phyloP scores from a whole-genome alignment of 306 rosid genomes.

The Datisca glomerata region DNA sequence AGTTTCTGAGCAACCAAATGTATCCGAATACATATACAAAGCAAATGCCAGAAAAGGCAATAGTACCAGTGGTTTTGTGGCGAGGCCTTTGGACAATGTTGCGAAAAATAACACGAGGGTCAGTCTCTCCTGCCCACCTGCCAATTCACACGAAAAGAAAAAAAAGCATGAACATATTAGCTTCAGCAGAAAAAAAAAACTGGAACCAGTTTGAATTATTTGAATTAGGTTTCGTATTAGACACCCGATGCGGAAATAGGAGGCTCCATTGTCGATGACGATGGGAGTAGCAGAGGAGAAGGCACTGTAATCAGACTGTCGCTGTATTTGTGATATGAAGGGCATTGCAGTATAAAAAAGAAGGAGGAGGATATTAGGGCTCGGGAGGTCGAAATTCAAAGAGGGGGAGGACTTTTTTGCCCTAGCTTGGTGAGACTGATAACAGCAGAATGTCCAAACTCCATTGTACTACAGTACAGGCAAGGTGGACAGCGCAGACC shows the following conservation, averaged over 20 bases:
- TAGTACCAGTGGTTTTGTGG: conserved; percentile 69
- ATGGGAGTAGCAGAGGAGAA: conserved; percentile 51
- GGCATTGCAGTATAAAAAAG: conserved; percentile 32
- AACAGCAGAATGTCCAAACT: background rate
- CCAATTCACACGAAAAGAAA: background rate
- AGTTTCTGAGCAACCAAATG: background rate
- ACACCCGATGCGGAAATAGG: conserved; percentile 78
- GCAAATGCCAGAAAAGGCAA: background rate
- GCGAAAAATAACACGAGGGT: conserved; percentile 93
- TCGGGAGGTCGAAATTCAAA: background rate
- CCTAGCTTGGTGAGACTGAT: conserved; percentile 8
- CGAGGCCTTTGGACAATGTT: conserved; percentile 99
- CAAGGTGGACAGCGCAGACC: too few species aligned
- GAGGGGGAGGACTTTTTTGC: too few species aligned
- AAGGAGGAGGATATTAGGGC: background rate
- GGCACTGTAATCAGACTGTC: conserved; percentile 53
- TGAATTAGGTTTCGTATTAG: conserved; percentile 27
- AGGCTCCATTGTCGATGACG: conserved; percentile 86
- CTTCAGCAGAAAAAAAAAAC: background rate
- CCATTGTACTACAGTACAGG: too few species aligned
- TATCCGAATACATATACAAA: background rate
- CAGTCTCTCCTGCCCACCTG: conserved; percentile 93
- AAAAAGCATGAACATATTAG: background rate
- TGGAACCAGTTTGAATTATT: background rate
- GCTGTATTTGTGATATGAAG: conserved; percentile 38